Percentiles rank a stretch among this genome's conserved stretches.
Evolutionary conservation across 2,329 filamentous ascomycete species (phyloP).

Genomic region (Lizonia empirigonia): DNA sequence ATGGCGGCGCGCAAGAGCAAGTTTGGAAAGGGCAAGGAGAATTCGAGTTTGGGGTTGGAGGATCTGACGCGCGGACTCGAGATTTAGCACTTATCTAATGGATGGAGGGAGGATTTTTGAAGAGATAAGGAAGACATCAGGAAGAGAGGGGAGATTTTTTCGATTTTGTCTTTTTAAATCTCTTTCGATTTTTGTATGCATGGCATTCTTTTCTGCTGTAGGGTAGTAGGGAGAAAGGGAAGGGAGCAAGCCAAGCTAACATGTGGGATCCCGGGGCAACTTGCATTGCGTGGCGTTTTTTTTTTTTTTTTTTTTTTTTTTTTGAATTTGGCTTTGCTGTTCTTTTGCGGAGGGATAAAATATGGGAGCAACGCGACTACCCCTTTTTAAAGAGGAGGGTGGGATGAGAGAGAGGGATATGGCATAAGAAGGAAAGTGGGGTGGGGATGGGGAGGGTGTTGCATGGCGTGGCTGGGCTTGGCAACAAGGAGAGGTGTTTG

Average conservation of each 20-base stretch:
- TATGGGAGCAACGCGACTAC: slow-evolving; percentile 16
- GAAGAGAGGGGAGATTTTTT: slow-evolving; percentile 10
- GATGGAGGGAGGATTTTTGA: too few species aligned
- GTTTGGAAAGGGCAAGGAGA: slow-evolving; percentile 28
- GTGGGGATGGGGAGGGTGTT: neutral
- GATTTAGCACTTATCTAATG: slow-evolving; percentile 17
- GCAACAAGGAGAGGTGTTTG: too few species aligned
- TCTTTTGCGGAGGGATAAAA: slow-evolving; percentile 20
- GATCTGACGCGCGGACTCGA: slow-evolving; percentile 37
- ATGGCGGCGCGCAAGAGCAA: slow-evolving; percentile 41
- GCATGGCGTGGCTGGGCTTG: too few species aligned
- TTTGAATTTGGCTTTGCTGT: neutral
- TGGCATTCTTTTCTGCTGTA: too few species aligned
- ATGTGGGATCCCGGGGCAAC: too few species aligned
- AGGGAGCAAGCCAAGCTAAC: too few species aligned
- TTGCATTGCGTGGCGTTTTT: slow-evolving; percentile 5
- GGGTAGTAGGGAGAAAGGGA: too few species aligned
- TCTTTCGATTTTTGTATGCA: too few species aligned
- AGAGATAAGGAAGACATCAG: too few species aligned
- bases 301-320: neutral
- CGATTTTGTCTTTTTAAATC: slow-evolving; percentile 1
- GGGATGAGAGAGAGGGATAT: neutral
- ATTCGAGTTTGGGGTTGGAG: slow-evolving; percentile 25
- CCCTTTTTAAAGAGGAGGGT: slow-evolving; percentile 1
- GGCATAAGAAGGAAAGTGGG: neutral